These are phyloP conservation scores for Malus fusca DNA, from an alignment of 306 rosid genomes.

Conservation along the genomic window DNA sequence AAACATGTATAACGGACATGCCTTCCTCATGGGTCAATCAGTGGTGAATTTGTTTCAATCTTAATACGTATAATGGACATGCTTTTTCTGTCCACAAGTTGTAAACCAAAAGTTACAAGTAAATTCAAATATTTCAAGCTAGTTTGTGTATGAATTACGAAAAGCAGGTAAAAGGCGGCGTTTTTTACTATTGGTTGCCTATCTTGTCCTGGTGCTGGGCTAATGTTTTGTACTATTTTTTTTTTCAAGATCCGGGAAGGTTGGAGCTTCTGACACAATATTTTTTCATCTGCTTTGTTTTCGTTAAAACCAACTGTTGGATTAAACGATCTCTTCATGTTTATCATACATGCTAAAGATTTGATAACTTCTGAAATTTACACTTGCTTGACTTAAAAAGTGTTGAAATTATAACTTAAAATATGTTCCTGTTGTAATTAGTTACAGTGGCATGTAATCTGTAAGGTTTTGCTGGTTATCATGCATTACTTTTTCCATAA, in stretches of 20 bases:
- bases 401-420: background rate
- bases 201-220: background rate
- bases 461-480: background rate
- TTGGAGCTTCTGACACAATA: background rate
- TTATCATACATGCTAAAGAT: background rate
- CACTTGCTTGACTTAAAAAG: background rate
- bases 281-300: background rate
- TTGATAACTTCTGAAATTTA: background rate
- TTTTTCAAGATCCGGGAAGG: background rate
- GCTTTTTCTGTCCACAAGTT: background rate
- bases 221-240: background rate
- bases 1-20: background rate
- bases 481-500: background rate
- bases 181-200: background rate
- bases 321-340: background rate
- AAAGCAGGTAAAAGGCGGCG: background rate
- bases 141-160: background rate
- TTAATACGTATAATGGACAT: background rate
- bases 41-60: background rate
- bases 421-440: background rate
- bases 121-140: background rate
- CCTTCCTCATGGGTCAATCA: background rate
- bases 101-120: background rate
- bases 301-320: background rate
- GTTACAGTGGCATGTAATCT: background rate